These are phyloP conservation scores for Hypoxylon sp. DNA, from an alignment of 2,329 filamentous ascomycete species.

Conservation along the genomic window DNA sequence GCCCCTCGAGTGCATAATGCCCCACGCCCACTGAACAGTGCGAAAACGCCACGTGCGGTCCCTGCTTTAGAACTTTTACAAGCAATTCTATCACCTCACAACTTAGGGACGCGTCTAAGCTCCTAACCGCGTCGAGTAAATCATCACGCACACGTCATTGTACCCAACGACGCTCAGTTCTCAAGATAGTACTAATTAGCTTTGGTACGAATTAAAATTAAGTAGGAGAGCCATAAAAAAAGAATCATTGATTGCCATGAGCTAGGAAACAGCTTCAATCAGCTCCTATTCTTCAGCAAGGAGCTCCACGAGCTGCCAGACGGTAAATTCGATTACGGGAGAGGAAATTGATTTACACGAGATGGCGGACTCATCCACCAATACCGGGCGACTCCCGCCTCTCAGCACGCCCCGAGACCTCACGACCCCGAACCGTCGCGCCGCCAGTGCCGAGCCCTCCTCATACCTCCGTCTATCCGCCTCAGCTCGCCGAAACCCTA, in stretches of 20 bases:
- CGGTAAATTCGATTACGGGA: background rate
- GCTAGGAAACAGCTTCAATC: background rate
- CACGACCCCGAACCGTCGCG: constrained; percentile 54
- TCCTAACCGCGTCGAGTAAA: constrained; percentile 30
- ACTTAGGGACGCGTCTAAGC: constrained; percentile 31
- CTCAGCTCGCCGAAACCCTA: constrained; percentile 61
- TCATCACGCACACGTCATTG: constrained; percentile 29
- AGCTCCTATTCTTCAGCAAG: constrained; percentile 1
- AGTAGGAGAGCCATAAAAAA: background rate
- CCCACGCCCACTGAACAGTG: constrained; percentile 29
- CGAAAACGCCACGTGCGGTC: constrained; percentile 36
- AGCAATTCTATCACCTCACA: constrained; percentile 19
- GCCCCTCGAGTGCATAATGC: constrained; percentile 22
- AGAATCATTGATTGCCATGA: constrained; percentile 15
- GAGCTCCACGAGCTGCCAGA: background rate
- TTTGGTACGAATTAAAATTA: background rate
- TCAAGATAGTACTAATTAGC: background rate
- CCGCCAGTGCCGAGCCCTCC: constrained; percentile 57
- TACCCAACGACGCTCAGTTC: constrained; percentile 2
- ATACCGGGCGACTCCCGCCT: constrained; percentile 42
- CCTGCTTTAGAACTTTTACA: constrained; percentile 22
- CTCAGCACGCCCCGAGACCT: constrained; percentile 50
- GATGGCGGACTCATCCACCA: constrained; percentile 31
- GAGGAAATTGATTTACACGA: constrained; percentile 13
- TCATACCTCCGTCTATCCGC: constrained; percentile 61